A percentile compares a stretch with the other conserved stretches of the same genome.
Evolutionary conservation across 345 rosid genomes (phyloP).

Genomic region (Euphorbia peplus): DNA sequence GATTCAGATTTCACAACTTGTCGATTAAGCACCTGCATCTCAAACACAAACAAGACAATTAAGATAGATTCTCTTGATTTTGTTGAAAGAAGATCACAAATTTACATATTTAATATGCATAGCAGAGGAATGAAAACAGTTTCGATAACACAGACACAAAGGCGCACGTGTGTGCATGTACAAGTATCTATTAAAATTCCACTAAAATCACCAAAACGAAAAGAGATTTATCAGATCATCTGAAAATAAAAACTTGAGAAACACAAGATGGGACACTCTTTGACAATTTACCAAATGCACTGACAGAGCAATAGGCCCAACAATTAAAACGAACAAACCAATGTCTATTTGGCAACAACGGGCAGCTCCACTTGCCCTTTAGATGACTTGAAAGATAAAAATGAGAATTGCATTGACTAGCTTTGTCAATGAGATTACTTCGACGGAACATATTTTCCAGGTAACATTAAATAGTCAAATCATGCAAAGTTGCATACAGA

Average conservation of each 20-base stretch:
- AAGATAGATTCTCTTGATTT: background rate
- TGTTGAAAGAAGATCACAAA: background rate
- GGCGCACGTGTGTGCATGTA: background rate
- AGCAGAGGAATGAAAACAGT: background rate
- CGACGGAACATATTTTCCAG: background rate
- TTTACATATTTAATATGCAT: background rate
- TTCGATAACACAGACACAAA: background rate
- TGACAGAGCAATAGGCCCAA: background rate
- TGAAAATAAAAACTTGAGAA: background rate
- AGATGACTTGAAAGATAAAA: background rate
- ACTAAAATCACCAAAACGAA: background rate
- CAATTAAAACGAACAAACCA: background rate
- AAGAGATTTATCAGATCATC: background rate
- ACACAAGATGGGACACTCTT: background rate
- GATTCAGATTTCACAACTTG: conserved; percentile 94
- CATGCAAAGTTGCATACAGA: background rate
- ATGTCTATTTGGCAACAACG: background rate
- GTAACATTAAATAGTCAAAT: background rate
- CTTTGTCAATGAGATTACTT: background rate
- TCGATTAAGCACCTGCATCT: conserved; percentile 63
- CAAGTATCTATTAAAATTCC: background rate
- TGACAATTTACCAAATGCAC: background rate
- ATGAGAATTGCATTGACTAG: background rate
- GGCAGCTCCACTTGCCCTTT: background rate
- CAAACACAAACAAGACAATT: conserved; percentile 3